Evolutionary conservation across 768 basidiomycete genomes (phyloP), one percentile per base, ranked within the genome.

Genomic region (Infundibulicybe gibba): DNA sequence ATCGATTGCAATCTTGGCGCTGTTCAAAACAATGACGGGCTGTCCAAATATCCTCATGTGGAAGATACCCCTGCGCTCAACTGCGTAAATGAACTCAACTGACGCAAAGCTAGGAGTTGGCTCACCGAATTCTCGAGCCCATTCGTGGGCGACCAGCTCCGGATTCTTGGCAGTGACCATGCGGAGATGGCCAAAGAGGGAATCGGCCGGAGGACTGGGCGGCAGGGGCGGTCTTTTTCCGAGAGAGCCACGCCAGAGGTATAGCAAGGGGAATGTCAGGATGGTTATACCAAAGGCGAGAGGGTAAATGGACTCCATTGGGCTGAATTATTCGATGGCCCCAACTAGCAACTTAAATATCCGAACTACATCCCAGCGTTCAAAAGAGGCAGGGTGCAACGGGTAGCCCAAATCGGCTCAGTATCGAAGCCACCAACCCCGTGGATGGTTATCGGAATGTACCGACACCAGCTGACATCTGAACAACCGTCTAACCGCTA

Each of bases 121-220:
- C 50, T n/a, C 5, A 62, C 65, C 65, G 46, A 64, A 63, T 48
- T 19, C 51, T 48, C 59, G 54, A 1, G 61, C 48, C 66, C 62
- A 65, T 43, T 59, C 46, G 21, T 56, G 52, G 43, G 62, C 62
- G 4, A 54, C 50, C 9, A 53, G 53, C 6, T 51, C 52, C 16
- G 48, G 54, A 34, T 61, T 47, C 2, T 47, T 38, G 9, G 45
- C 12, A 1, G 60, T 61, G 16, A 63, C 53, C 1, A 56, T 43
- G 15, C 57, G 54, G n/a, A 57, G 51, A 41, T 61, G 55, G 3
- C 57, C 60, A 8, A 59, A 41, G 43, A 61, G 16, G 3, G 60
- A 56, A 41, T 58, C 53, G 14, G 50, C 50, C 0, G 56, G 60
- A 9, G 58, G 60, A n/a, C 60, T 47, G n/a, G 60, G 57, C 0